phyloP scores from a whole-genome alignment of 164 flowering plant genomes.

The Piper betle region DNA sequence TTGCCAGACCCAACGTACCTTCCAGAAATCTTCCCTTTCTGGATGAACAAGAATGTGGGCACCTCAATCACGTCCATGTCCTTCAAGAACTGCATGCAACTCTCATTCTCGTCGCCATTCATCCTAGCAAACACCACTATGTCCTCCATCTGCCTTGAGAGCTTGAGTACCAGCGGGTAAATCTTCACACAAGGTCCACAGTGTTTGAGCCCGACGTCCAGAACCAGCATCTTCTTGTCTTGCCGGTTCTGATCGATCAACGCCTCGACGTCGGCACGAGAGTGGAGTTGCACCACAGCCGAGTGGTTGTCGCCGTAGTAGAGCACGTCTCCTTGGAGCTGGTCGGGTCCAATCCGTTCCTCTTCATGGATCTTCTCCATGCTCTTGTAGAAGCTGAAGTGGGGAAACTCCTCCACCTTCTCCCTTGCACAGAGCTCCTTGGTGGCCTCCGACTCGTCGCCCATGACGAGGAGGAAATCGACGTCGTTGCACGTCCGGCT shows the following conservation, averaged over 20 bases:
- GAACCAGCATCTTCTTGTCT: constrained; percentile 59
- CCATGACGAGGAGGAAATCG: constrained; percentile 72
- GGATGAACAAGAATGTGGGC: constrained; percentile 86
- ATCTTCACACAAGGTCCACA: constrained; percentile 99
- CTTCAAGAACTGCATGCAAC: constrained; percentile 77
- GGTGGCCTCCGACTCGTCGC: constrained; percentile 67
- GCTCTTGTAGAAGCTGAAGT: constrained; percentile 81
- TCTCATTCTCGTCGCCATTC: constrained; percentile 96
- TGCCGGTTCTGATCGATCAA: constrained; percentile 42
- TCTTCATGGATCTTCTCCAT: constrained; percentile 84
- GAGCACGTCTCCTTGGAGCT: constrained; percentile 67
- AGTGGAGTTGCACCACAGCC: constrained; percentile 65
- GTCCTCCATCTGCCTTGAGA: constrained; percentile 76
- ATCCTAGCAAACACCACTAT: constrained; percentile 80
- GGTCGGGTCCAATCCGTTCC: constrained; percentile 75
- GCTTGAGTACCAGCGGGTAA: constrained; percentile 79
- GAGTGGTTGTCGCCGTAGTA: constrained; percentile 86
- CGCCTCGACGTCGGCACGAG: constrained; percentile 55
- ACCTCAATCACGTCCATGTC: constrained; percentile 85
- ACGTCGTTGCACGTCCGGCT: constrained; percentile 80
- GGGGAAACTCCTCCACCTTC: constrained; percentile 59
- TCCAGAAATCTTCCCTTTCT: constrained; percentile 69
- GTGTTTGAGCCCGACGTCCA: constrained; percentile 87
- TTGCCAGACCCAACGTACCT: constrained; percentile 94
- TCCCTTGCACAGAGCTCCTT: constrained; percentile 59